Evolutionary conservation across 345 rosid species (phyloP).

Genomic region (Theobroma cacao): DNA sequence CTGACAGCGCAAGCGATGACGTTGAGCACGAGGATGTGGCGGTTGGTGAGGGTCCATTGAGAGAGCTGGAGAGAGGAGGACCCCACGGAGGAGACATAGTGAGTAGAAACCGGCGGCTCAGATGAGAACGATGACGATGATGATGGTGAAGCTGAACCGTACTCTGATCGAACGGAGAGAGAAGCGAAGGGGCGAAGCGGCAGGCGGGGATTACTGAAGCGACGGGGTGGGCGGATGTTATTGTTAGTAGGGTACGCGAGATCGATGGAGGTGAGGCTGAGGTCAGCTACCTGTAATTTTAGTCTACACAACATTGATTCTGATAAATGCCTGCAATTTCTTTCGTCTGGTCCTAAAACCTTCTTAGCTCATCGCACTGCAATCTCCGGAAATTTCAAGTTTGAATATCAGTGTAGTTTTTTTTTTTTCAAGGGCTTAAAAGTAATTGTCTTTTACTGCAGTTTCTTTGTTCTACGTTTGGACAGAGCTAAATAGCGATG

Average conservation of each 20-base stretch:
- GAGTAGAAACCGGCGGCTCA: slow-evolving; percentile 34
- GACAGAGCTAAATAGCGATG: no score
- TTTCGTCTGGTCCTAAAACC: not conserved
- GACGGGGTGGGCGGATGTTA: slow-evolving; percentile 7
- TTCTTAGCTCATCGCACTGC: not conserved
- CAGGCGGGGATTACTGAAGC: slow-evolving; percentile 18
- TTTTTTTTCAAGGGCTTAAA: no score
- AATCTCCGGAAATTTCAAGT: not conserved
- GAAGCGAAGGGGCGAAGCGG: slow-evolving; percentile 24
- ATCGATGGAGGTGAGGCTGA: not conserved
- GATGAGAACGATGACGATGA: slow-evolving; percentile 23
- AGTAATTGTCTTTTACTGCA: no score
- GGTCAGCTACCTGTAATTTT: slow-evolving; percentile 20
- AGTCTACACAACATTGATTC: slow-evolving; percentile 29
- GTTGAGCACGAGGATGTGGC: slow-evolving; percentile 60
- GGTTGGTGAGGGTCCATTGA: slow-evolving; percentile 62
- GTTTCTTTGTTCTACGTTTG: no score
- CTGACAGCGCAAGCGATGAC: slow-evolving; percentile 66
- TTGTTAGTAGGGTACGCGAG: not conserved
- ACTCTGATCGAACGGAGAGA: slow-evolving; percentile 23
- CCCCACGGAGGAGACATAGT: slow-evolving; percentile 56
- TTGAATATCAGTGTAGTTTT: no score
- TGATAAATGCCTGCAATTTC: slow-evolving; percentile 2
- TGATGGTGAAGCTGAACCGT: slow-evolving; percentile 18
- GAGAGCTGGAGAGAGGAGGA: slow-evolving; percentile 47